Percentiles rank a stretch among this genome's conserved stretches.
These are phyloP conservation scores for Blastomyces parvus DNA, from an alignment of 2,329 filamentous ascomycete genomes.

Conservation along the genomic window DNA sequence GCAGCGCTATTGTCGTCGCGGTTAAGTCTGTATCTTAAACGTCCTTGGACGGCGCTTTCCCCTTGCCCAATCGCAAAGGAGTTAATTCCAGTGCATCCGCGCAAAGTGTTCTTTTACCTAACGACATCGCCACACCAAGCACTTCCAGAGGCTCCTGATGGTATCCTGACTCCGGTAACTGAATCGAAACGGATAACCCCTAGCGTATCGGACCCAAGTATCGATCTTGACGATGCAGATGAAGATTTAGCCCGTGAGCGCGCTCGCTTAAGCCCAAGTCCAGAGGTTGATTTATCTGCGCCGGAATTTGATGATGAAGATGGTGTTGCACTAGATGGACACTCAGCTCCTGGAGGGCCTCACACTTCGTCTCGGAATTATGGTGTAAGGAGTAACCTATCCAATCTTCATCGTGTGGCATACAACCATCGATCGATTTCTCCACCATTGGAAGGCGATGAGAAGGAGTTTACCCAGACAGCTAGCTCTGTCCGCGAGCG, in stretches of 20 bases:
- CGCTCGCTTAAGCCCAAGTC: constrained; percentile 70
- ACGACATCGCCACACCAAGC: constrained; percentile 78
- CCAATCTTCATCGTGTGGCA: constrained; percentile 44
- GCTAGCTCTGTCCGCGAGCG: constrained; percentile 68
- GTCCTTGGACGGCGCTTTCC: constrained; percentile 65
- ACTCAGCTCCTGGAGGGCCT: constrained; percentile 10
- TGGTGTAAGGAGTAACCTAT: constrained; percentile 13
- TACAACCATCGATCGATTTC: constrained; percentile 48
- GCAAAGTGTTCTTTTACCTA: constrained; percentile 93
- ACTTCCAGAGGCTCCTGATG: constrained; percentile 57
- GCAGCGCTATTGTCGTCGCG: constrained; percentile 92
- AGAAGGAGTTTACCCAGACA: constrained; percentile 79
- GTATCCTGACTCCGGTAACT: constrained; percentile 41
- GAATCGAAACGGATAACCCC: constrained; percentile 62
- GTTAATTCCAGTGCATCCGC: constrained; percentile 81
- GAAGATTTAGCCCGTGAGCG: constrained; percentile 49
- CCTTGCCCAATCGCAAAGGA: constrained; percentile 90
- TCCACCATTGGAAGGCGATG: constrained; percentile 18
- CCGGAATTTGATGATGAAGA: constrained; percentile 71
- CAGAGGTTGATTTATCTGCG: constrained; percentile 83
- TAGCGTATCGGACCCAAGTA: constrained; percentile 62
- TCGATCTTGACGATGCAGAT: constrained; percentile 42
- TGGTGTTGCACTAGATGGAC: constrained; percentile 24
- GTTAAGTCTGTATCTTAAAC: constrained; percentile 80
- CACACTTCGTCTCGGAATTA: constrained; percentile 4